Evolutionary conservation across 176 grass and related monocot species (phyloP), one percentile per base, ranked within the genome.

Genomic region (Carex littledalei): DNA sequence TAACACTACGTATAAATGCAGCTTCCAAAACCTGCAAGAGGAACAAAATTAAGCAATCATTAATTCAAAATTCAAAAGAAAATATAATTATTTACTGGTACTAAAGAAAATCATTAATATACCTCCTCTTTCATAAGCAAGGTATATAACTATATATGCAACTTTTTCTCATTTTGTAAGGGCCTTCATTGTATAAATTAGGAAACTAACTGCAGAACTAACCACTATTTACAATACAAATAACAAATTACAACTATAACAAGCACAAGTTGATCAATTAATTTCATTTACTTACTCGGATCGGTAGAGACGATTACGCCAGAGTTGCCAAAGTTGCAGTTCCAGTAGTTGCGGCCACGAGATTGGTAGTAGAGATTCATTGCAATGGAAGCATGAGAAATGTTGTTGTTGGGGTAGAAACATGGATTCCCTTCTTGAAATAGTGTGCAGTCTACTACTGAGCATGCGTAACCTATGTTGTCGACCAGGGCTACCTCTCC

Each of bases 341-440:
- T 87, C 85, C 85, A 84, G 60, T 63, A 34, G 49, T 87, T 84
- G 43, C 85, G 65, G 63, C 89, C 88, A 24, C 54, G 67, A 47
- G 80, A 61, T 62, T 87, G 85, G 81, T 87, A 90, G 81, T 87
- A 90, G 37, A 87, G 61, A 81, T 90, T 90, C 89, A 87, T 90
- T 56, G 85, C 89, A 62, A 90, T 35, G 62, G 89, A 87, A 13
- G 85, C 89, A 49, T 90, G 89, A 32, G 89, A 90, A 0, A 90
- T 90, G 63, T 55, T 32, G 55, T 15, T 84, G 73, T 90, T 69
- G 0, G 89, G 89, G 73, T 84, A 58, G 29, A 81, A 87, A 32
- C 89, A 90, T 0, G 85, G 16, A 34, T 81, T n/a, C 0, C 85
- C 89, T 15, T 60, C 50, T 45, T 81, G 81, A 43, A 90, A 57